Percentiles rank a stretch among this genome's conserved stretches.
These are phyloP conservation scores for Phialophora tarda DNA, from an alignment of 2,329 filamentous ascomycete genomes.

Conservation along the genomic window DNA sequence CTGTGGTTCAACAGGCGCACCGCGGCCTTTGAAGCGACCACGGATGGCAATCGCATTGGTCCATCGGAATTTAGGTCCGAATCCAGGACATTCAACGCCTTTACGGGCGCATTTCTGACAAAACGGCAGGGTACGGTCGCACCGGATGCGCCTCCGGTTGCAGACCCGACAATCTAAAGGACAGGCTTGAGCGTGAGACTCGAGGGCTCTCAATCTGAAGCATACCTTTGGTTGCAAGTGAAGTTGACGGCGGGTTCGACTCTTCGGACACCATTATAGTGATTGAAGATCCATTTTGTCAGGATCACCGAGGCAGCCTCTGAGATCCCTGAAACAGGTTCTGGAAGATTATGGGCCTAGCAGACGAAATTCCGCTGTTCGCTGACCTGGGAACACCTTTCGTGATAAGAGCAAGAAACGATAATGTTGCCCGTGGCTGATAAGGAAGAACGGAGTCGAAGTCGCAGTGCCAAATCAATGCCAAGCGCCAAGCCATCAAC, in stretches of 20 bases:
- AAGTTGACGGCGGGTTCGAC: background rate
- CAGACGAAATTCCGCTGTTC: background rate
- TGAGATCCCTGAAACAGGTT: background rate
- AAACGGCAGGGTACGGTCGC: background rate
- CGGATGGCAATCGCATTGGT: slow-evolving; percentile 19
- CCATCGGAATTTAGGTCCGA: slow-evolving; percentile 15
- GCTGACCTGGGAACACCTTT: background rate
- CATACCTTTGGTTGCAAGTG: slow-evolving; percentile 1
- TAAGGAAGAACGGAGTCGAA: background rate
- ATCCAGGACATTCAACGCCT: slow-evolving; percentile 16
- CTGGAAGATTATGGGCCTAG: background rate
- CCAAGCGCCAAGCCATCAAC: background rate
- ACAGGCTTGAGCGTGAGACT: background rate
- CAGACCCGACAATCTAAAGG: background rate
- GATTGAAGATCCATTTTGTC: background rate
- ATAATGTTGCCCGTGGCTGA: background rate
- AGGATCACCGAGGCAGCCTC: background rate
- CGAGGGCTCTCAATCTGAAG: background rate
- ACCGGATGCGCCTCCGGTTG: background rate
- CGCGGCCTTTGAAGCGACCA: slow-evolving; percentile 16
- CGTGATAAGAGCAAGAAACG: background rate
- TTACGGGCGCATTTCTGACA: slow-evolving; percentile 11
- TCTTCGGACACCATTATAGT: background rate
- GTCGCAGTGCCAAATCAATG: background rate
- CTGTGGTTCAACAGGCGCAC: slow-evolving; percentile 1